Conservation (phyloP, 768 basidiomycete species). For the Hericium alpestre region DNA sequence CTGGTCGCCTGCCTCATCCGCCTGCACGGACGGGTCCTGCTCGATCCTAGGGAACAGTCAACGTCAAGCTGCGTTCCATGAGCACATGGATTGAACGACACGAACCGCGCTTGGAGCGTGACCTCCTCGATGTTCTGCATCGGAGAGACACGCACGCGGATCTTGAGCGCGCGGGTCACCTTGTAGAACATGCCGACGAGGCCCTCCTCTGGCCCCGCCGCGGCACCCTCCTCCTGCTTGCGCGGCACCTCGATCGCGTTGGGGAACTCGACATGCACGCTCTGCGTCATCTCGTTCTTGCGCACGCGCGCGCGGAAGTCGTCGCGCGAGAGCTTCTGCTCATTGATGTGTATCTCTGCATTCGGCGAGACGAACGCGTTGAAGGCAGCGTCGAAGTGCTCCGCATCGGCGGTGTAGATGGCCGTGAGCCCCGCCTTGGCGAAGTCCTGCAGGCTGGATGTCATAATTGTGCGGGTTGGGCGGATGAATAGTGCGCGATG, state of each 20-base stretch:
- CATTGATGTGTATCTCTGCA: neutral
- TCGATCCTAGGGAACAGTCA: neutral
- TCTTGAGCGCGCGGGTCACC: neutral
- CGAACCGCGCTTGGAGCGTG: neutral
- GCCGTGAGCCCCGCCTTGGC: neutral
- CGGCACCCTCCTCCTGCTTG: neutral
- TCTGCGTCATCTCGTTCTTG: neutral
- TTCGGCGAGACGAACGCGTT: neutral
- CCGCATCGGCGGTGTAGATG: neutral
- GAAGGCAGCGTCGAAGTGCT: neutral
- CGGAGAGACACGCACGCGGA: conserved; percentile 1
- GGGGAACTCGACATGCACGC: neutral
- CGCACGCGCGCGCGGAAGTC: neutral
- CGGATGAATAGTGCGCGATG: too few relatives aligned
- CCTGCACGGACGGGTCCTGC: neutral
- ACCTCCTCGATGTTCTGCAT: conserved; percentile 1
- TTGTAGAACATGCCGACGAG: conserved; percentile 2
- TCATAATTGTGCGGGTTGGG: neutral
- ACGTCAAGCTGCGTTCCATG: neutral
- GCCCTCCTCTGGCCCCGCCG: neutral
- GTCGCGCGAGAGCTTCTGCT: neutral
- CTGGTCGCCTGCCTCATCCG: neutral
- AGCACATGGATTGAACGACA: neutral
- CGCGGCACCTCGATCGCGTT: neutral
- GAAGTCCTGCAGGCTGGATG: neutral